A percentile compares a stretch with the other conserved stretches of the same genome.
Evolutionary conservation across 129 eudicot genomes (phyloP).

Genomic region (Ambrosia artemisiifolia): DNA sequence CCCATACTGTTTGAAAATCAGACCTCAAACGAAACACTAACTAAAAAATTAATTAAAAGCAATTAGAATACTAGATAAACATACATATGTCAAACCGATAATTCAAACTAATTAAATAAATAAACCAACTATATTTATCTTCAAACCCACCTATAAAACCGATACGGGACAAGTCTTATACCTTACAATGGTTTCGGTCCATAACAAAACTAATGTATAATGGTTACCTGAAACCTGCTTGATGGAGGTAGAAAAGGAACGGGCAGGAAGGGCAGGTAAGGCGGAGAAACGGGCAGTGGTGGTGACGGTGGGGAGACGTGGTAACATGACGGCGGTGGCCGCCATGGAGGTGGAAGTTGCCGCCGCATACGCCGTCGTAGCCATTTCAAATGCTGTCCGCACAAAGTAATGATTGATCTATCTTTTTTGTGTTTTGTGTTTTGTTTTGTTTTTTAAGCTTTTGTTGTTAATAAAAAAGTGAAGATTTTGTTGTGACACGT

Average conservation of each 20-base stretch:
- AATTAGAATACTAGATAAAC: too few relatives aligned
- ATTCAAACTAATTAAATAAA: too few relatives aligned
- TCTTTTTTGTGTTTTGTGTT: slow-evolving; percentile 9
- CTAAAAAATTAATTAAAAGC: too few relatives aligned
- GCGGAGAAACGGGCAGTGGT: slow-evolving; percentile 40
- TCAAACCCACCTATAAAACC: too few relatives aligned
- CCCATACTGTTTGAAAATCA: too few relatives aligned
- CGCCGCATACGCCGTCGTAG: slow-evolving; percentile 33
- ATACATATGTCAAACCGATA: too few relatives aligned
- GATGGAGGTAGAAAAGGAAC: slow-evolving; percentile 39
- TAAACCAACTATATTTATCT: too few relatives aligned
- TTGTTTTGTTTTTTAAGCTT: background rate
- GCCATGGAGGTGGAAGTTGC: slow-evolving; percentile 67
- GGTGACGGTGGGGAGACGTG: slow-evolving; percentile 41
- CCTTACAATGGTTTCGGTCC: too few relatives aligned
- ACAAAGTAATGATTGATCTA: slow-evolving; percentile 20
- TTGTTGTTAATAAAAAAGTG: slow-evolving; percentile 11
- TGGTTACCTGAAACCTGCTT: slow-evolving; percentile 51
- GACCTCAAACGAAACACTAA: too few relatives aligned
- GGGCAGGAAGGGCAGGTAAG: slow-evolving; percentile 55
- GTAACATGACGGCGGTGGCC: slow-evolving; percentile 56
- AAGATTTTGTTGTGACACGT: slow-evolving; percentile 45
- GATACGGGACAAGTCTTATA: too few relatives aligned
- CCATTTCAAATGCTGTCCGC: slow-evolving; percentile 32
- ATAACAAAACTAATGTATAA: background rate